Conservation (phyloP, 2,329 filamentous ascomycete genomes). For the Didymella glomerata region DNA sequence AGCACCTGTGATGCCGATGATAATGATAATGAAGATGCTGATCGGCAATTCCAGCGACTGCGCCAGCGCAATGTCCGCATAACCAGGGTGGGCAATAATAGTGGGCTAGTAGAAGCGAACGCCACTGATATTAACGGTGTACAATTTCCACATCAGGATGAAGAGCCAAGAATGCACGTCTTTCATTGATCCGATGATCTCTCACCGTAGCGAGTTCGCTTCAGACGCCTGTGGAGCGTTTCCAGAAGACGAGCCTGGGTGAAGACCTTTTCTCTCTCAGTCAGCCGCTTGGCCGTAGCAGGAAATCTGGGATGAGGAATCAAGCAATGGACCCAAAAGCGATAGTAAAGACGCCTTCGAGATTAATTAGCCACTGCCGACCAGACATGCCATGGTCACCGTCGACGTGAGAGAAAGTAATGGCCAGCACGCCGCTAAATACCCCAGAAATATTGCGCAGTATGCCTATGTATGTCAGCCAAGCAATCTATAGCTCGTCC, state of each 20-base stretch:
- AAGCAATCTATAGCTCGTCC: background rate
- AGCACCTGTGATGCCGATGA: constrained; percentile 46
- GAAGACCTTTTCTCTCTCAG: constrained; percentile 56
- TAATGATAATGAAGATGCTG: constrained; percentile 55
- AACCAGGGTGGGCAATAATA: constrained; percentile 35
- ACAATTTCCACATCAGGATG: constrained; percentile 57
- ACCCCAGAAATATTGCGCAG: constrained; percentile 64
- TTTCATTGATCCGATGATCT: constrained; percentile 57
- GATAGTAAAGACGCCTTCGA: constrained; percentile 27
- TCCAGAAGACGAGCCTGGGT: constrained; percentile 55
- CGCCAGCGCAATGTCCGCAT: constrained; percentile 25
- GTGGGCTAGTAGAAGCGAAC: constrained; percentile 35
- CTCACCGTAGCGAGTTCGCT: constrained; percentile 57
- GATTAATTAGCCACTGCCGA: constrained; percentile 37
- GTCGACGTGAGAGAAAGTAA: constrained; percentile 66
- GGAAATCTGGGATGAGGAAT: constrained; percentile 30
- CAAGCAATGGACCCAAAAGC: constrained; percentile 23
- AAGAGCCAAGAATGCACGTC: constrained; percentile 62
- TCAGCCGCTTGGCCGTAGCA: constrained; percentile 38
- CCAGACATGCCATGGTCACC: constrained; percentile 58
- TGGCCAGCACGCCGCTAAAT: constrained; percentile 66
- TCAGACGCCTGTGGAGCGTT: constrained; percentile 55
- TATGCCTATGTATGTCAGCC: constrained; percentile 37
- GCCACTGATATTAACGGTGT: constrained; percentile 33
- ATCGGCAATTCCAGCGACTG: constrained; percentile 26